Base-by-base conservation (phyloP, 768 basidiomycete genomes). In the Kwoniella botswanensis region DNA sequence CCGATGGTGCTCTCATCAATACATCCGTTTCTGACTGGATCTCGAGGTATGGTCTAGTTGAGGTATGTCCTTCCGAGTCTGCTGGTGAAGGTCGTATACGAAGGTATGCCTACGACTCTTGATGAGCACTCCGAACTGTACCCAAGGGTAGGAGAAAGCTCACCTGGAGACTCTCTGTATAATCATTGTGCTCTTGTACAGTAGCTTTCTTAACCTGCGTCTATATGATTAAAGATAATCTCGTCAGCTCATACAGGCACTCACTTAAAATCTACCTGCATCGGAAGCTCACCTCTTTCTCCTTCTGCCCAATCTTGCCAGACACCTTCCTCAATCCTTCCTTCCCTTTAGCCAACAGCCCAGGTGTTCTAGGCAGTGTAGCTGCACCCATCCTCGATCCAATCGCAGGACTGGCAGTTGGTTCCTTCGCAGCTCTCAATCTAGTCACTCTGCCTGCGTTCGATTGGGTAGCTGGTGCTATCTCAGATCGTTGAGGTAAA, bases 11-110 rank as follows among this genome's bases (percentile, higher is more conserved):
- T 2, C 77, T 74, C 84, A 84, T 84, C 53, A 83, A 60, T n/a
- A 83, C 84, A 26, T 82, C 79, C 5, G 68, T 78, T 21, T 82
- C 80, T 61, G 76, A 76, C 60, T 81, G 76, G 29, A 78, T 73
- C 67, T 79, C 79, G 0, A 84, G 70, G 58, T 84, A 83, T 2
- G 83, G 82, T 57, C 66, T 15, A 29, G 65, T n/a, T 18, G 63
- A 17, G 22, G 44, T 57, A 26, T 42, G 65, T 7, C 66, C 63
- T 24, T 58, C 29, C 0, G 58, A 56, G 11, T 75, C 73, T 22
- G 74, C 63, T 10, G 82, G 82, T 6, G 82, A 73, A 4, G 83
- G 84, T 24, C 84, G 74, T 12, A 84, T 83, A n/a, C 84, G 62
- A 17, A 84, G 74, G 69, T 76, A 84, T 9, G 83, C 81, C 82